Conservation (phyloP, 768 basidiomycete genomes). For the Lyophyllum semitale region DNA sequence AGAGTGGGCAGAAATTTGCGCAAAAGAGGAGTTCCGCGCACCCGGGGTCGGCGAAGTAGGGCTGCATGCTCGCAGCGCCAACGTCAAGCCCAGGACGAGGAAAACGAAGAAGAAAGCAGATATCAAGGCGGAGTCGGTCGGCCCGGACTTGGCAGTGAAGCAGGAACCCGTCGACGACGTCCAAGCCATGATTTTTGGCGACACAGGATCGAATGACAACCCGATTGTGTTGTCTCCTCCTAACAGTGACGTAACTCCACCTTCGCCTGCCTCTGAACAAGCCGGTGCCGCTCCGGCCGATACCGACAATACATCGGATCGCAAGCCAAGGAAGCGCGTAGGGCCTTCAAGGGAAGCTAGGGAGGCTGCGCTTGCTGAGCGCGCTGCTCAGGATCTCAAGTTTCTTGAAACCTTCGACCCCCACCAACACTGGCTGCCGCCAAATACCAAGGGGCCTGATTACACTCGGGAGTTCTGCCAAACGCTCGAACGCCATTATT, state of each 20-base stretch:
- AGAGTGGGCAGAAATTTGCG: slow-evolving; percentile 83
- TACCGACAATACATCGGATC: slow-evolving; percentile 17
- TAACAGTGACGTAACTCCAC: slow-evolving; percentile 36
- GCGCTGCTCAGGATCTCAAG: slow-evolving; percentile 42
- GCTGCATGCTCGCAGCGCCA: slow-evolving; percentile 43
- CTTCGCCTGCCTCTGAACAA: slow-evolving; percentile 27
- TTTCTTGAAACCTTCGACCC: slow-evolving; percentile 80
- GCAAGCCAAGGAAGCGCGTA: slow-evolving; percentile 29
- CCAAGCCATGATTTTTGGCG: slow-evolving; percentile 22
- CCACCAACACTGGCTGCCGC: slow-evolving; percentile 76
- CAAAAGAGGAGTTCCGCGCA: slow-evolving; percentile 69
- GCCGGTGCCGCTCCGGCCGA: slow-evolving; percentile 13
- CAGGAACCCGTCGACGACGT: slow-evolving; percentile 47
- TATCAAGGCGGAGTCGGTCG: slow-evolving; percentile 42
- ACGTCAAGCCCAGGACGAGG: slow-evolving; percentile 31
- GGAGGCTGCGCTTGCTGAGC: slow-evolving; percentile 51
- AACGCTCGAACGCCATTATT: slow-evolving; percentile 85
- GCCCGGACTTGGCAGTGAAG: slow-evolving; percentile 48
- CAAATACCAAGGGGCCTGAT: slow-evolving; percentile 68
- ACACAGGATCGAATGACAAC: slow-evolving; percentile 20
- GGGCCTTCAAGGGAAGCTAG: slow-evolving; percentile 48
- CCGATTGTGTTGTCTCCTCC: slow-evolving; percentile 40
- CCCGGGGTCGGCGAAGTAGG: slow-evolving; percentile 75
- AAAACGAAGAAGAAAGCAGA: slow-evolving; percentile 46
- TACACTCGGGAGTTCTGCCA: slow-evolving; percentile 89